Evolutionary conservation across 2,329 filamentous ascomycete genomes (phyloP), one percentile per base, ranked within the genome.

Genomic region (Neofusicoccum laricinum): DNA sequence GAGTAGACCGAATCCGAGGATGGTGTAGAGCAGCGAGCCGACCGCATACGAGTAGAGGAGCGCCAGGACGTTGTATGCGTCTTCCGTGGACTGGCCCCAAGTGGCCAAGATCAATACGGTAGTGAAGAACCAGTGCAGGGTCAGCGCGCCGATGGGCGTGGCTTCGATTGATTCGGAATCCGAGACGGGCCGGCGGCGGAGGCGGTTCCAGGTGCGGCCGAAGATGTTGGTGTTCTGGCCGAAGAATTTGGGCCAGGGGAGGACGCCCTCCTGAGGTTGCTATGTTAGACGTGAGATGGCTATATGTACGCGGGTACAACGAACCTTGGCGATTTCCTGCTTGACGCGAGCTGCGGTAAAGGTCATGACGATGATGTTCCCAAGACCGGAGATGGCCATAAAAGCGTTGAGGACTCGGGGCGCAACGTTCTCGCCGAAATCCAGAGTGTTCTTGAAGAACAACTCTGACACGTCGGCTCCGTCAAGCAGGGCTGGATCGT

Each of bases 281-380:
- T 25, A 30, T 30, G 25, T 30, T 30, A 30, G 25, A 30, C 1
- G 4, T 59, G 3, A 46, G 40, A 32, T 38, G 8, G 2, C 12
- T 34, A 14, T 25, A 21, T 43, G 14, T 4, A 17, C 11, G 0
- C n/a, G 36, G 12, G 15, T 4, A 14, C 14, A 21, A 30, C 6
- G 46, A 46, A 46, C 55, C 55, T 87, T 86, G 7, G 85, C 85
- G 48, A 87, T 85, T 69, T 87, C 85, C 69, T 87, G 85, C 70
- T 87, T 86, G 17, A 87, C 81, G 66, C 83, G 77, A 2, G 83
- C 79, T 7, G 82, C 80, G 0, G 83, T 84, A 67, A 84, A 87
- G 0, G 84, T 87, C 73, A 84, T 84, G 19, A 84, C 82, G 12
- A 86, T 77, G 46, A 87, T 81, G 68, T 87, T 86, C 0, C 85